Evolutionary conservation across 768 basidiomycete species (phyloP).

Genomic region (Grammothele lineata): DNA sequence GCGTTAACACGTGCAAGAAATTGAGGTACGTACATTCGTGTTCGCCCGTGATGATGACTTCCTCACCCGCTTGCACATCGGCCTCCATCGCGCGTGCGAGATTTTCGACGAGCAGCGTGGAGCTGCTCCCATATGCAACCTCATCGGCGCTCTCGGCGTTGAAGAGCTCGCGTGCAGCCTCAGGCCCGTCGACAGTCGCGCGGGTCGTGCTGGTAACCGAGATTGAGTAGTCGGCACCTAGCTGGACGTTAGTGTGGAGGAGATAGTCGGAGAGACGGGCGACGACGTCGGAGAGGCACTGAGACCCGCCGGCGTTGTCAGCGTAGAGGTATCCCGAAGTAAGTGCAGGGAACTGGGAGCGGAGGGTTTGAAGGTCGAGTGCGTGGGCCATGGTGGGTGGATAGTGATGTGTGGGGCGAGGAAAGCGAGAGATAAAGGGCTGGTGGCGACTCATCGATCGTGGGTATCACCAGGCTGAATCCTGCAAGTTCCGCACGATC

Average conservation of each 20-base stretch:
- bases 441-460: too few relatives aligned
- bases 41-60: constrained; percentile 75
- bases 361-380: constrained; percentile 40
- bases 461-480: too few relatives aligned
- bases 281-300: constrained; percentile 49
- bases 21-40: constrained; percentile 74
- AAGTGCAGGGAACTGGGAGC: constrained; percentile 61
- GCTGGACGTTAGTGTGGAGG: constrained; percentile 66
- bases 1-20: too few relatives aligned
- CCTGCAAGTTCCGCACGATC: too few relatives aligned
- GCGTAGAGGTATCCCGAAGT: constrained; percentile 58
- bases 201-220: constrained; percentile 51
- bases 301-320: constrained; percentile 78
- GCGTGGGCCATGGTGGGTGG: constrained; percentile 2
- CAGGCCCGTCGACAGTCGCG: constrained; percentile 43
- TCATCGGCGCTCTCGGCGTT: constrained; percentile 61
- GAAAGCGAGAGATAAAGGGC: too few relatives aligned
- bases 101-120: constrained; percentile 68
- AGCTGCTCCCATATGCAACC: constrained; percentile 62
- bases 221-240: constrained; percentile 65
- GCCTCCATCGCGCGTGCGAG: constrained; percentile 57
- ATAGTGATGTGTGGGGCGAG: too few relatives aligned
- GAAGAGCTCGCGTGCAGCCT: constrained; percentile 53
- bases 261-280: constrained; percentile 66
- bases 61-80: constrained; percentile 55